These are phyloP conservation scores for Trametes polyzona DNA, from an alignment of 1,284 basidiomycete genomes.

Conservation along the genomic window DNA sequence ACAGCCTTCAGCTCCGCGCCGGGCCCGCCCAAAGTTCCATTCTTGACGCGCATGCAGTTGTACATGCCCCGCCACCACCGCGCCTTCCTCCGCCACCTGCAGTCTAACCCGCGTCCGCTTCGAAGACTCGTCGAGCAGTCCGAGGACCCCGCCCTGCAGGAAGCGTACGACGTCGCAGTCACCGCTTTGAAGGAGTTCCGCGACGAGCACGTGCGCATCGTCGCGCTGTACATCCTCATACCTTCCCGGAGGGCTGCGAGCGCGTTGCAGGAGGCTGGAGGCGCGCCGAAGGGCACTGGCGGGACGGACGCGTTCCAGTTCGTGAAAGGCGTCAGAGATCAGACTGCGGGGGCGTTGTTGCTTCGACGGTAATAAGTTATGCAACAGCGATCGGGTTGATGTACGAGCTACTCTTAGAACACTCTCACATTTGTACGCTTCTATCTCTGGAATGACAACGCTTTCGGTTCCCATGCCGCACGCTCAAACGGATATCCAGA, in stretches of 20 bases:
- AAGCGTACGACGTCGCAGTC: constrained; percentile 79
- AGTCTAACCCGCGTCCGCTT: constrained; percentile 60
- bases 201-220: constrained; percentile 88
- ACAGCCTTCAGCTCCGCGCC: constrained; percentile 23
- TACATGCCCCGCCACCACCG: constrained; percentile 96
- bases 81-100: constrained; percentile 83
- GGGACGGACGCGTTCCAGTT: constrained; percentile 85
- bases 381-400: too few relatives aligned
- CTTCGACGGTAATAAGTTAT: neutral
- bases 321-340: constrained; percentile 78
- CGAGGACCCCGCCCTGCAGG: constrained; percentile 42
- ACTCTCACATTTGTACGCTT: too few relatives aligned
- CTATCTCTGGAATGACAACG: too few relatives aligned
- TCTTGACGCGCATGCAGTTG: constrained; percentile 80
- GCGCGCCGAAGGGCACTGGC: constrained; percentile 75
- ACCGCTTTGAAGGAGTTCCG: constrained; percentile 79
- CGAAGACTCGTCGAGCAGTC: constrained; percentile 52
- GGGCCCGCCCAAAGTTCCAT: constrained; percentile 43
- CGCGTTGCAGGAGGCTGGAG: constrained; percentile 21
- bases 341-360: constrained; percentile 58
- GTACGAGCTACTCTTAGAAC: too few relatives aligned
- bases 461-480: too few relatives aligned
- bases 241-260: constrained; percentile 50
- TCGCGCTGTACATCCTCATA: constrained; percentile 82
- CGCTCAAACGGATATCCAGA: too few relatives aligned